A percentile compares a stretch with the other conserved stretches of the same genome.
Conservation (phyloP, 1,284 basidiomycete species). For the Ceratobasidium sp. region DNA sequence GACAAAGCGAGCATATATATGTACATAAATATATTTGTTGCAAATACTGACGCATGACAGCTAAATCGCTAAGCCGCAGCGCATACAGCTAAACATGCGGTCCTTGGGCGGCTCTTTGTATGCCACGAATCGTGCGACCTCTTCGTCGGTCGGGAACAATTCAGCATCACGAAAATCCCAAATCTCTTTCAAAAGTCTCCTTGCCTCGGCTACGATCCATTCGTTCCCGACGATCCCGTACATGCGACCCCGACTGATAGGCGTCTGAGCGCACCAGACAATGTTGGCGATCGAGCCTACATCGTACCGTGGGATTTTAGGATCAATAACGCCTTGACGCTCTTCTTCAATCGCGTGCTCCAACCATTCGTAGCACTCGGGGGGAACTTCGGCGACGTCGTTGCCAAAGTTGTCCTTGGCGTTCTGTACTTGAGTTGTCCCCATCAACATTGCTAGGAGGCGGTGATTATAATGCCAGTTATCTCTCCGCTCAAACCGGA, state of each 20-base stretch:
- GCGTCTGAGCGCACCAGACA: conserved; percentile 6
- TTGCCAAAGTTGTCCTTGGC: not conserved
- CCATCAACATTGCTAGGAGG: not conserved
- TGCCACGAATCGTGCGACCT: not conserved
- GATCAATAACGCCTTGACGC: not conserved
- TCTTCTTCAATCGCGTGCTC: not conserved
- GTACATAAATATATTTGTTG: not conserved
- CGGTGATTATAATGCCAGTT: no score
- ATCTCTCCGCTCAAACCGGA: not conserved
- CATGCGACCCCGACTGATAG: no score
- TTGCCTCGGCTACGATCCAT: conserved; percentile 7
- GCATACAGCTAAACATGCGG: not conserved
- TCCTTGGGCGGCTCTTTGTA: not conserved
- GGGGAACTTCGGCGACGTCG: not conserved
- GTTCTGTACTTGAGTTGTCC: not conserved
- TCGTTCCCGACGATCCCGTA: conserved; percentile 27
- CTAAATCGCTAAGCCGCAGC: not conserved
- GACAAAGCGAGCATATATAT: not conserved
- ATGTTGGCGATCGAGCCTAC: not conserved
- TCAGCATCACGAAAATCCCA: not conserved
- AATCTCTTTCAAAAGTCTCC: not conserved
- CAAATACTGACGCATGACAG: not conserved
- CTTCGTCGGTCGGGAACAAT: not conserved
- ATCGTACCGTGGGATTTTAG: not conserved
- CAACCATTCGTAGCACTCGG: not conserved